Conservation (phyloP, 345 rosid species). For the Brassica juncea region DNA sequence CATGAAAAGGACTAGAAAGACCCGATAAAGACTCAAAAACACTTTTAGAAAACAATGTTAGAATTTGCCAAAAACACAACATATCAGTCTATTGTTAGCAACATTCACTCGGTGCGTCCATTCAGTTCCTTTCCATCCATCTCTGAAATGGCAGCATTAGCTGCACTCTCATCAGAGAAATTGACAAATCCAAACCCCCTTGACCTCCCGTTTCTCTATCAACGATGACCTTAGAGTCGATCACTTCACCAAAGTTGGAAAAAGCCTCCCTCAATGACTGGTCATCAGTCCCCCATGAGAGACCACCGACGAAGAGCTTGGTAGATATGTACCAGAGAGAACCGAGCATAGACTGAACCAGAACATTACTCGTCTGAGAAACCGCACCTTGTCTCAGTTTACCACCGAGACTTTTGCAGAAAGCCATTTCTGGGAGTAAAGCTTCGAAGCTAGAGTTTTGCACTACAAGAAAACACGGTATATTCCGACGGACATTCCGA, state of each 20-base stretch:
- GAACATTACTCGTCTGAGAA: constrained; percentile 43
- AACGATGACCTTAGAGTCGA: constrained; percentile 51
- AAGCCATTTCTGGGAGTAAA: constrained; percentile 54
- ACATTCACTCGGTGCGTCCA: constrained; percentile 61
- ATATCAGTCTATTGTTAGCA: constrained; percentile 43
- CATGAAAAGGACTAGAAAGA: too few species aligned
- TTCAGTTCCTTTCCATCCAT: constrained; percentile 79
- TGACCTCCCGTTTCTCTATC: constrained; percentile 78
- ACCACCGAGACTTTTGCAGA: constrained; percentile 56
- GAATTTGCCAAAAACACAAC: too few species aligned
- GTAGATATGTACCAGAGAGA: constrained; percentile 60
- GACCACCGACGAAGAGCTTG: constrained; percentile 82
- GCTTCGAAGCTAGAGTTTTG: too few species aligned
- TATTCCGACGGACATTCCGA: too few species aligned
- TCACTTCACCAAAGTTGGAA: constrained; percentile 51
- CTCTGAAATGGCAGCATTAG: constrained; percentile 54
- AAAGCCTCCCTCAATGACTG: constrained; percentile 51
- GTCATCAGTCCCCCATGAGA: constrained; percentile 54
- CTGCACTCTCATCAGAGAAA: constrained; percentile 45
- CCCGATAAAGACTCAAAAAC: too few species aligned
- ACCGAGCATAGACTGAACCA: constrained; percentile 53
- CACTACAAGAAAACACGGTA: too few species aligned
- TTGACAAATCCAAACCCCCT: constrained; percentile 76
- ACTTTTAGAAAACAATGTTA: too few species aligned
- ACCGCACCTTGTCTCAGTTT: constrained; percentile 46